phyloP scores from a whole-genome alignment of 306 rosid species.

The Heteromeles arbutifolia region DNA sequence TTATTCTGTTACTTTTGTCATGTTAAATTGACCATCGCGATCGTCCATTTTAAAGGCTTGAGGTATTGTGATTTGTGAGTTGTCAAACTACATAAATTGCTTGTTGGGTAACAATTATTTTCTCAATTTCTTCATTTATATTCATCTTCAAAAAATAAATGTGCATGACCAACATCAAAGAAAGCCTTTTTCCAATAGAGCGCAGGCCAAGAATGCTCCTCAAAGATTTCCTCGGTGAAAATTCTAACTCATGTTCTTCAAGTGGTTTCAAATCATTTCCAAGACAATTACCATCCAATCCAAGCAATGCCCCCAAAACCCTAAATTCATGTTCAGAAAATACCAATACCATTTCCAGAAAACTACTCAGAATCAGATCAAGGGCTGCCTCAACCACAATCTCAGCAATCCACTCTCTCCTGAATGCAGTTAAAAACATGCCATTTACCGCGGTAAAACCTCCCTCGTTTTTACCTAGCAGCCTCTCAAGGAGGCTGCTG shows the following conservation, averaged over 20 bases:
- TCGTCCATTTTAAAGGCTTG: slow-evolving; percentile 1
- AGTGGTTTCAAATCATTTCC: slow-evolving; percentile 49
- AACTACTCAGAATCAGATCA: slow-evolving; percentile 1
- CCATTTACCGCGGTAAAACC: slow-evolving; percentile 36
- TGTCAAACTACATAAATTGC: neutral
- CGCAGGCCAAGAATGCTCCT: slow-evolving; percentile 51
- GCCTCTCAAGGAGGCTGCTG: slow-evolving; percentile 36
- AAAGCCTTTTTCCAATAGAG: slow-evolving; percentile 33
- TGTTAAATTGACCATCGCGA: neutral
- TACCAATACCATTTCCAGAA: neutral
- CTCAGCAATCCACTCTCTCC: slow-evolving; percentile 50
- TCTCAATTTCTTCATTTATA: no score
- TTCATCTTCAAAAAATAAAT: slow-evolving; percentile 18
- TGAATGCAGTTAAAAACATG: slow-evolving; percentile 42
- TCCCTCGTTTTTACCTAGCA: slow-evolving; percentile 37
- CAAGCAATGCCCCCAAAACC: neutral
- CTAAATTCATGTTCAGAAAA: neutral
- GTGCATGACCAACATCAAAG: slow-evolving; percentile 12
- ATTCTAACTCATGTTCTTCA: slow-evolving; percentile 41
- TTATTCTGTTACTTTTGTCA: neutral
- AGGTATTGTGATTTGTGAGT: neutral
- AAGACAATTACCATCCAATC: slow-evolving; percentile 22
- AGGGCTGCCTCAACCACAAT: slow-evolving; percentile 16
- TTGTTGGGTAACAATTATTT: neutral
- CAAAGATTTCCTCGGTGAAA: slow-evolving; percentile 61